Percentiles rank a stretch among this genome's conserved stretches.
These are phyloP conservation scores for Kernera saxatilis DNA, from an alignment of 345 rosid genomes.

Conservation along the genomic window DNA sequence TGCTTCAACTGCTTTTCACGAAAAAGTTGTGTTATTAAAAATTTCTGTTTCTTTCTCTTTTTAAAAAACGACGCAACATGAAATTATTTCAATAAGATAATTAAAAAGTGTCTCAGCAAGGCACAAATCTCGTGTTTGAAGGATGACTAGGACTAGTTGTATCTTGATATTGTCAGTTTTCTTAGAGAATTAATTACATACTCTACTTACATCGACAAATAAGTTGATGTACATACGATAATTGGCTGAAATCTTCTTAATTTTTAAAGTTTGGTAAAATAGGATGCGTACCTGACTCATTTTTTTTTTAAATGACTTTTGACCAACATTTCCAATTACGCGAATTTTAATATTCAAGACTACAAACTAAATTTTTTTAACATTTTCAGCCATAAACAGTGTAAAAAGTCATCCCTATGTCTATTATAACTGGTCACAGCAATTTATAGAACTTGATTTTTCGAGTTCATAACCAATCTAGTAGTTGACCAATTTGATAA, in stretches of 20 bases:
- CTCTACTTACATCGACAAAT: background rate
- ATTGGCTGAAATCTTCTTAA: background rate
- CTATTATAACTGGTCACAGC: background rate
- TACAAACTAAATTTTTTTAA: background rate
- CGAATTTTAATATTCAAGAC: background rate
- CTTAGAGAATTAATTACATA: background rate
- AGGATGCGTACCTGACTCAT: conserved; percentile 4
- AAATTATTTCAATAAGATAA: background rate
- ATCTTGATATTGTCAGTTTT: background rate
- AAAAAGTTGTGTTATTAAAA: conserved; percentile 5
- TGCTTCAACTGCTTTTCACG: conserved; percentile 29
- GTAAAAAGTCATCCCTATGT: background rate
- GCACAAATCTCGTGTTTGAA: conserved; percentile 23
- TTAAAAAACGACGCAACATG: background rate
- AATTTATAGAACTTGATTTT: background rate
- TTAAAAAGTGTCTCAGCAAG: background rate
- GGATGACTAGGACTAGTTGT: conserved; percentile 20
- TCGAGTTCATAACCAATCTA: background rate
- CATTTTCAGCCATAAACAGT: background rate
- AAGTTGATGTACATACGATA: background rate
- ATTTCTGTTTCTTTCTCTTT: background rate
- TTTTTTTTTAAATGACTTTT: background rate
- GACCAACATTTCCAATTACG: background rate
- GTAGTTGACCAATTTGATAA: background rate
- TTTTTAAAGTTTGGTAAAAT: background rate